Base-by-base conservation (phyloP, 495 filamentous ascomycete species). In the Penicillium riverlandense region DNA sequence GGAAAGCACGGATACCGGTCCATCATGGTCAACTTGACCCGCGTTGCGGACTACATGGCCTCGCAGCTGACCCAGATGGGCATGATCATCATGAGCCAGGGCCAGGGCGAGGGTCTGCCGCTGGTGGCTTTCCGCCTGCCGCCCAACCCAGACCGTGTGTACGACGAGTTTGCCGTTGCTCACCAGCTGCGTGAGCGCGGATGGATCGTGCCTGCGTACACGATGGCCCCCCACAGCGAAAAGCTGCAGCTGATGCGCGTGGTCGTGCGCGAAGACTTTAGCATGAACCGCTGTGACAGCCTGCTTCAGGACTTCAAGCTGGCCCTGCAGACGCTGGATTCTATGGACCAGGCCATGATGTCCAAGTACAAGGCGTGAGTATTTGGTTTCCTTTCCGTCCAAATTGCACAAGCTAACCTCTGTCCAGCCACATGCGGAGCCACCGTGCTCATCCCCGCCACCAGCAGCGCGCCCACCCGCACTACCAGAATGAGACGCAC, bases 151-250 rank as follows among this genome's bases (percentile, higher is more conserved):
- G 73, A 79, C 32, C 75, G 81, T 39, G 70, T 82, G 35, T 94
- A 83, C 54, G 90, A 96, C 61, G 90, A 96, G 53, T 89, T 87
- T 48, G 74, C 84, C 1, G 59, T 89, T 9, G 88, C 89, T 7
- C 89, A 92, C 62, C 81, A 84, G 57, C 78, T 96, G 32, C 83
- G 89, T 30, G 77, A 82, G 38, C 76, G 88, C 12, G 87, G 88
- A 34, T 96, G 90, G 90, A 80, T 95, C 28, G 84, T 96, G 0
- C 90, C 90, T 0, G 90, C 90, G 0, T 96, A 96, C 63, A 96
- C 88, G 28, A 95, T 96, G 90, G 89, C 90, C 10, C 90, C 90
- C 11, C 70, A 92, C 52, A 84, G 83, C 38, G 67, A 86, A 38
- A 67, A 77, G 47, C 65, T 95, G 48, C 87, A 91, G 76, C 75